Conservation (phyloP, 495 filamentous ascomycete genomes). For the Penicillium diatomitis region DNA sequence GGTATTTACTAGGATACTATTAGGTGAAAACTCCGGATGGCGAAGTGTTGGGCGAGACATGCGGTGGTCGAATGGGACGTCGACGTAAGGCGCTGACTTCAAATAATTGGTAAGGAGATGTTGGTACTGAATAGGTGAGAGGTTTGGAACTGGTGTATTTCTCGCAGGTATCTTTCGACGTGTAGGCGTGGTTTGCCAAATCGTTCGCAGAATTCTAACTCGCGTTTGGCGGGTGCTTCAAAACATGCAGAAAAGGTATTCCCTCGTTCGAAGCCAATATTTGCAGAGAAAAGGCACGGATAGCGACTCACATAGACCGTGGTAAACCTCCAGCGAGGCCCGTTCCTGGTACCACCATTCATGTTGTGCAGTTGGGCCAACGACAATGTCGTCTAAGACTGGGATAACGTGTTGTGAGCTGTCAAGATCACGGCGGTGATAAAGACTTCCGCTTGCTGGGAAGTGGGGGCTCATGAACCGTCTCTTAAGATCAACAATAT, state of each 20-base stretch:
- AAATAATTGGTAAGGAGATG: slow-evolving; percentile 14
- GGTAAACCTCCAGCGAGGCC: slow-evolving; percentile 12
- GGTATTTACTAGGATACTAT: slow-evolving; percentile 21
- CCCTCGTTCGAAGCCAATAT: slow-evolving; percentile 10
- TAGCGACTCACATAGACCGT: slow-evolving; percentile 22
- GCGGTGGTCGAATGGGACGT: slow-evolving; percentile 8
- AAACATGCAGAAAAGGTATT: slow-evolving; percentile 11
- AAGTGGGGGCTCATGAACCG: slow-evolving; percentile 20
- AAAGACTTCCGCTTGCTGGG: slow-evolving; percentile 28
- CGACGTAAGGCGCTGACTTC: slow-evolving; percentile 12
- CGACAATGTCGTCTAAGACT: not conserved
- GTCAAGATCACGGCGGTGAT: slow-evolving; percentile 18
- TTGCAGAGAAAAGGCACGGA: not conserved
- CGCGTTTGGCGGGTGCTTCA: slow-evolving; percentile 19
- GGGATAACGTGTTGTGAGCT: slow-evolving; percentile 8
- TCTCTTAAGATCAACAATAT: slow-evolving; percentile 25
- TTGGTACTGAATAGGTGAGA: slow-evolving; percentile 7
- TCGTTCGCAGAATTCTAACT: slow-evolving; percentile 13
- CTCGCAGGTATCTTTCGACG: slow-evolving; percentile 17
- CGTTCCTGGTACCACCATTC: slow-evolving; percentile 25
- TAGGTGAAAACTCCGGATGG: slow-evolving; percentile 17
- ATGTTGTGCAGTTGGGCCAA: slow-evolving; percentile 18
- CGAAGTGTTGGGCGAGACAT: slow-evolving; percentile 17
- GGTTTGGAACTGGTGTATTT: slow-evolving; percentile 11
- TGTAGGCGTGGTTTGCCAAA: slow-evolving; percentile 19